A percentile compares a stretch with the other conserved stretches of the same genome.
Evolutionary conservation across 345 rosid species (phyloP).

Genomic region (Euphorbia pulcherrima): DNA sequence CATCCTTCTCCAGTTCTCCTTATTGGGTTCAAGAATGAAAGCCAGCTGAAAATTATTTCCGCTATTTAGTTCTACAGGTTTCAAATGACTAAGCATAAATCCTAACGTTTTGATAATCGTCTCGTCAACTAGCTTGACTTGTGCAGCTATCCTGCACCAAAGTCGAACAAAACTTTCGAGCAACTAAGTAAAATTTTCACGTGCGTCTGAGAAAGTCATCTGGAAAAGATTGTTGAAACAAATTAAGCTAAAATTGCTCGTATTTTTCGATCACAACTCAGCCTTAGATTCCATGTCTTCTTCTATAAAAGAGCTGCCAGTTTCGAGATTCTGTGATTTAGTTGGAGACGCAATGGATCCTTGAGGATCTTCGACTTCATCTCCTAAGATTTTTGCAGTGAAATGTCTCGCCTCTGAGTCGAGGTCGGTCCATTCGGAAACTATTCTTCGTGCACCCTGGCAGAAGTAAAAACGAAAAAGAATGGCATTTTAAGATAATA

Average conservation of each 20-base stretch:
- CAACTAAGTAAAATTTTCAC: not conserved
- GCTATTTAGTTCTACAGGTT: not conserved
- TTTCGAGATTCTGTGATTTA: constrained; percentile 24
- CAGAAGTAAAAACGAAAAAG: not conserved
- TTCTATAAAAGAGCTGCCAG: constrained; percentile 24
- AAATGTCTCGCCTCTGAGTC: constrained; percentile 71
- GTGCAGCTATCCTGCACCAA: not conserved
- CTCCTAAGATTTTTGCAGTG: constrained; percentile 72
- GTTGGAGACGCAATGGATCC: constrained; percentile 32
- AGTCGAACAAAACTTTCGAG: not conserved
- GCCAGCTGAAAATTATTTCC: not conserved
- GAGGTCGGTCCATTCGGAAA: constrained; percentile 74
- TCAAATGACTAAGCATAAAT: not conserved
- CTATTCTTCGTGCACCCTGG: constrained; percentile 90
- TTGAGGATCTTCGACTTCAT: constrained; percentile 55
- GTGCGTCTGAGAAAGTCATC: not conserved
- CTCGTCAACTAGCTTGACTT: too few species aligned
- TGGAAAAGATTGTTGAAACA: not conserved
- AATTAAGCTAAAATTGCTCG: not conserved
- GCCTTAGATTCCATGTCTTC: constrained; percentile 69
- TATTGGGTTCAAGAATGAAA: not conserved
- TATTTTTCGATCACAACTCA: constrained; percentile 50
- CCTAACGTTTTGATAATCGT: not conserved
- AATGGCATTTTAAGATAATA: not conserved
- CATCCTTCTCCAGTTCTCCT: not conserved